Evolutionary conservation across 306 rosid species (phyloP), one percentile per base, ranked within the genome.

Genomic region (Fragaria ananassa): DNA sequence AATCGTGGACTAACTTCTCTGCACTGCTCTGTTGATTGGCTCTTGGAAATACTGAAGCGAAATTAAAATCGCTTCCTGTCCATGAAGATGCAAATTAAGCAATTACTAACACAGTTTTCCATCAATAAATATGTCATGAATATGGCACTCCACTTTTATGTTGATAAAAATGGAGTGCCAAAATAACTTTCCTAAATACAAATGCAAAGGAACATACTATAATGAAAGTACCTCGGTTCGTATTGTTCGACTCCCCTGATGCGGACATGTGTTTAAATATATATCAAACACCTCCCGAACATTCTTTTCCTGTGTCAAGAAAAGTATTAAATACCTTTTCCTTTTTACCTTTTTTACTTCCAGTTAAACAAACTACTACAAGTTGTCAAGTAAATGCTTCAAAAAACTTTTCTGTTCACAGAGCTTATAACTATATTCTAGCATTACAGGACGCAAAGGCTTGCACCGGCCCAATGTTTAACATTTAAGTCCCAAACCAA

Each of bases 231-330:
- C 99, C 97, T 95, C 99, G 27, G 99, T 95, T 80, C 97, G 98
- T 79, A 95, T 92, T 42, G 99, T 95, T 82, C 97, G 92, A 84
- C 99, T 95, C 68, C 99, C 99, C 82, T 95, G 99, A 73, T 86
- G 80, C 3, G 99, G 97, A 77, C 99, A 95, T 37, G 96, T 95
- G 78, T 95, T 95, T 75, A 90, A 83, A 86, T 95, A 95, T 31
- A 77, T 80, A 78, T 81, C 50, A 57, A 95, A 95, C 21, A 82
- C 83, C 45, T 88, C 92, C 27, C 74, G 79, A 31, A 84, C 92
- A 70, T 82, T 81, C 79, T 87, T 86, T 44, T 87, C 93, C 99
- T 91, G 80, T 46, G 71, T 41, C 62, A 61, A 77, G 14, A 18
- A 63, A 58, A 65, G 78, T 51, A 79, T 56, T 53, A 72, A 68